Percentiles rank a stretch among this genome's conserved stretches.
These are phyloP conservation scores for Ananas comosus DNA, from an alignment of 176 grass and related monocot species.

Conservation along the genomic window DNA sequence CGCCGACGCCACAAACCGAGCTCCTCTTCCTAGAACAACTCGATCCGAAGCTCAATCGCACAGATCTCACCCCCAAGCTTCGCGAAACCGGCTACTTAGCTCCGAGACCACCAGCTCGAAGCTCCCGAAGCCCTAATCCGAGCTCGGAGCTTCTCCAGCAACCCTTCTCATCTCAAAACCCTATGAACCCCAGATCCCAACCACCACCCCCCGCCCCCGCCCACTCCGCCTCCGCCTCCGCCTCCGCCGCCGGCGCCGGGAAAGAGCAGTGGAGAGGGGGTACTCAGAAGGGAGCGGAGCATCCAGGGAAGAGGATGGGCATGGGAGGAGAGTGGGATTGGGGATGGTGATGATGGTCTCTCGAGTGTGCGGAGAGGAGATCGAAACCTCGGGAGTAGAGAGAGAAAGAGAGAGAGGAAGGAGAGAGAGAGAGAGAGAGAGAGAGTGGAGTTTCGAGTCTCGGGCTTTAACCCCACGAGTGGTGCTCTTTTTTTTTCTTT, in stretches of 20 bases:
- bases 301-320: neutral
- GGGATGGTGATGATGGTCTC: neutral
- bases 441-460: slow-evolving; percentile 31
- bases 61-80: slow-evolving; percentile 2
- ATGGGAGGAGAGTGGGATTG: neutral
- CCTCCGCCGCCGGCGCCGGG: neutral
- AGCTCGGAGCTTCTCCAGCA: neutral
- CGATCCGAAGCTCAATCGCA: slow-evolving; percentile 2
- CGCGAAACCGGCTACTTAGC: neutral
- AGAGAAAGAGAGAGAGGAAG: neutral
- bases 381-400: slow-evolving; percentile 4
- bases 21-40: slow-evolving; percentile 8
- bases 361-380: neutral
- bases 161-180: neutral
- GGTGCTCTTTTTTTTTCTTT: slow-evolving; percentile 24
- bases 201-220: too few relatives aligned
- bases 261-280: neutral
- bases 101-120: neutral
- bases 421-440: slow-evolving; percentile 2
- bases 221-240: neutral
- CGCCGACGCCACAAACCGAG: slow-evolving; percentile 3
- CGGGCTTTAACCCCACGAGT: slow-evolving; percentile 85
- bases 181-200: neutral
- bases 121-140: neutral
- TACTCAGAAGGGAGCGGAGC: neutral